Base-by-base conservation (phyloP, 2,329 filamentous ascomycete genomes). In the Amphichorda felina region DNA sequence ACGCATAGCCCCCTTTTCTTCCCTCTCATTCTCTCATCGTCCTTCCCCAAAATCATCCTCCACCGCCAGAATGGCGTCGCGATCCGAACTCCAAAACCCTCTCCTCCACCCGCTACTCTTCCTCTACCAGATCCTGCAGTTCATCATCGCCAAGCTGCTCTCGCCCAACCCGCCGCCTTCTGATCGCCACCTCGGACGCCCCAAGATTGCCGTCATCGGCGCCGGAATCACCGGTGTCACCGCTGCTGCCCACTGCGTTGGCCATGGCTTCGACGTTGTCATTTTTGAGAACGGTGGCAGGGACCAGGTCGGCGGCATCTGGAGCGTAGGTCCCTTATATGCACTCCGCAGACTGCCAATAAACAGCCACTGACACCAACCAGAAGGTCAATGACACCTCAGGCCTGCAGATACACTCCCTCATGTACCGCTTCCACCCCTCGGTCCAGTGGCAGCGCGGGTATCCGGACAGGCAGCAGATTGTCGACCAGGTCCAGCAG, bases 341-440 rank as follows among this genome's bases (percentile, higher is more conserved):
- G 18, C 9, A 29, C 11, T 18, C 15, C 8, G 10, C 21, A 27
- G 33, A 42, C 11, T 10, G 30, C 7, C 13, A 19, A 27, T 13
- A 27, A 18, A 18, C 13, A n/a, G 11, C 17, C 6, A 34, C 24
- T 26, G 13, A 7, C n/a, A n/a, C n/a, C 9, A 8, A 19, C 0
- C 39, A 84, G 76, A 70, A 72, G 55, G 82, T 91, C 28, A 89
- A 91, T 60, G 82, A 82, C 35, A 88, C 82, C 0, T 88, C 82
- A 0, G 75, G 82, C 13, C 68, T 93, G 1, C 84, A 91, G 49
- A 88, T 93, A 16, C 83, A 93, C 53, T 84, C 78, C 15, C 55
- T 88, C 39, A 91, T 91, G 84, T 93, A 89, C 55, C 74, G 85
- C 16, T 94, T 93, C 53, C 82, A 89, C 45, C 86, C 86, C 0